These are phyloP conservation scores for Chlamydomonas applanata DNA, from an alignment of 139 green algal species.

Conservation along the genomic window DNA sequence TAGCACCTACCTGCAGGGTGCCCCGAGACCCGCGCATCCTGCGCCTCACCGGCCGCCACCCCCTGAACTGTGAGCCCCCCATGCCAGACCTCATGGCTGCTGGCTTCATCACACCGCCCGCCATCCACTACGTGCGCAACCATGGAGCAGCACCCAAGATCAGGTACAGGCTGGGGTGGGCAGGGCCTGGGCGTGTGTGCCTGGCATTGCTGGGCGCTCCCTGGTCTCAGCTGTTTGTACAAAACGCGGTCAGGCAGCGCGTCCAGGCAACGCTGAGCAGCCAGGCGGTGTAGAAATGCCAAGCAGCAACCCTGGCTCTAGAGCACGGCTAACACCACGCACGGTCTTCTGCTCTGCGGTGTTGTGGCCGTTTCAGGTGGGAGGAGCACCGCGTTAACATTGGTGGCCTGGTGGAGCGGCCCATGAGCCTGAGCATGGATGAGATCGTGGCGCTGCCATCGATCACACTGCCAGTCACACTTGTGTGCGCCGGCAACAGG, in stretches of 20 bases:
- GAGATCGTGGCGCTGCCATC: slow-evolving; percentile 77
- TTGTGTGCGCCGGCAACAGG: slow-evolving; percentile 89
- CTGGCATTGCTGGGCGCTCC: too few species aligned
- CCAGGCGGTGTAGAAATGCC: too few species aligned
- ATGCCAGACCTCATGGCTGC: slow-evolving; percentile 69
- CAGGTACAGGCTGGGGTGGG: too few species aligned
- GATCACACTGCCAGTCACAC: slow-evolving; percentile 74
- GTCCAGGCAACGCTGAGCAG: too few species aligned
- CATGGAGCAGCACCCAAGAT: slow-evolving; percentile 84
- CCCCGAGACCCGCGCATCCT: slow-evolving; percentile 81
- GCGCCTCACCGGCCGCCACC: slow-evolving; percentile 89
- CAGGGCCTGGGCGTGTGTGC: too few species aligned
- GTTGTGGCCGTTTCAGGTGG: neutral
- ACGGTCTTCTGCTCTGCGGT: too few species aligned
- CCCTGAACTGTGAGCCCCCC: slow-evolving; percentile 94
- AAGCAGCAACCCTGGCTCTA: too few species aligned
- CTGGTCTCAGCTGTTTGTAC: too few species aligned
- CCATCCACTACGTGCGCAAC: slow-evolving; percentile 82
- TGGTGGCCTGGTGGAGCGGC: slow-evolving; percentile 73
- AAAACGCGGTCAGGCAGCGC: too few species aligned
- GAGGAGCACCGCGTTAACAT: slow-evolving; percentile 71
- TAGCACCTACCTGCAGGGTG: neutral
- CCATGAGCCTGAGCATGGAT: slow-evolving; percentile 84
- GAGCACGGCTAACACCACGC: too few species aligned
- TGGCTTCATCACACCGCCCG: slow-evolving; percentile 83